phyloP scores from a whole-genome alignment of 768 basidiomycete species.

The Auriscalpium orientale region DNA sequence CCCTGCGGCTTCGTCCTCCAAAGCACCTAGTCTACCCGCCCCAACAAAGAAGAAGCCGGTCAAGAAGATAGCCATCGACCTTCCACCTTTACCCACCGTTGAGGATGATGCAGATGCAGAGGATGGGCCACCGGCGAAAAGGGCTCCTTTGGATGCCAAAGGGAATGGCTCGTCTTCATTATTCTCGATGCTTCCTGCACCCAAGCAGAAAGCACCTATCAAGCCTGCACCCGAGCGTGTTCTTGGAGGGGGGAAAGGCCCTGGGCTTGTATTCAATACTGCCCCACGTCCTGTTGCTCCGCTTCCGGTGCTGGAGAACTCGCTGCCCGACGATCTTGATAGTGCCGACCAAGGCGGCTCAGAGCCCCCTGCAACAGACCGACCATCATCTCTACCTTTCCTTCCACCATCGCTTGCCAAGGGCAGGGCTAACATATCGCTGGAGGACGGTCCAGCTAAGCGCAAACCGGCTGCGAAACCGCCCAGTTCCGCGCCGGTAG shows the following conservation, averaged over 20 bases:
- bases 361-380: not conserved
- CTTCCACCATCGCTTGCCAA: constrained; percentile 52
- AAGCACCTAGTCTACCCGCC: constrained; percentile 26
- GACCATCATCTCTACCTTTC: constrained; percentile 37
- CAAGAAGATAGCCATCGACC: constrained; percentile 53
- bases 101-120: constrained; percentile 33
- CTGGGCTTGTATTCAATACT: constrained; percentile 53
- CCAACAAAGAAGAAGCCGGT: constrained; percentile 43
- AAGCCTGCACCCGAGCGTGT: constrained; percentile 41
- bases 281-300: constrained; percentile 2
- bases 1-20: constrained; percentile 18
- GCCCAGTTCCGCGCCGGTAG: constrained; percentile 27
- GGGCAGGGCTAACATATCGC: constrained; percentile 44
- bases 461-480: constrained; percentile 6
- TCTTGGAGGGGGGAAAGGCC: constrained; percentile 56
- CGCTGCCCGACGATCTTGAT: too few species aligned
- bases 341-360: too few species aligned
- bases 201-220: constrained; percentile 49
- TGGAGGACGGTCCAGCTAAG: constrained; percentile 20
- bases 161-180: constrained; percentile 60
- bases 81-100: constrained; percentile 39
- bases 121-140: constrained; percentile 49
- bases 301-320: too few species aligned
- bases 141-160: constrained; percentile 35
- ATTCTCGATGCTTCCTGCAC: constrained; percentile 68